Evolutionary conservation across 768 basidiomycete genomes (phyloP).

Genomic region (Multifurca ochricompacta): DNA sequence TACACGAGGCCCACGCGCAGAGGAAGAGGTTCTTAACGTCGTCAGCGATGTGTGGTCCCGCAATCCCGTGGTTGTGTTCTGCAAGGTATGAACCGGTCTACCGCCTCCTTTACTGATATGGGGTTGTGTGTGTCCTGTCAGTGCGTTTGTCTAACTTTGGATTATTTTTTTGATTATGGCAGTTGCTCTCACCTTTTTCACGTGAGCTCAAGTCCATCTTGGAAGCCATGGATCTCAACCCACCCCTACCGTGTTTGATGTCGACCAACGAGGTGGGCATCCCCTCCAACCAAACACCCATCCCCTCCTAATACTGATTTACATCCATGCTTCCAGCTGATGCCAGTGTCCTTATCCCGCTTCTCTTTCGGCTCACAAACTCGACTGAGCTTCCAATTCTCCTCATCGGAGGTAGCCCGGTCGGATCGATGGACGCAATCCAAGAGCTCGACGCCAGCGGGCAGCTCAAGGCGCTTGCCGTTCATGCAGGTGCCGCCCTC

Average conservation of each 20-base stretch:
- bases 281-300: neutral
- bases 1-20: constrained; percentile 53
- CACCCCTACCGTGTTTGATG: constrained; percentile 62
- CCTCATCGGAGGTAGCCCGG: constrained; percentile 54
- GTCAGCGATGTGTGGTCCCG: constrained; percentile 61
- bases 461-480: constrained; percentile 42
- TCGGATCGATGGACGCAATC: constrained; percentile 48
- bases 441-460: constrained; percentile 42
- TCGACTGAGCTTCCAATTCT: constrained; percentile 53
- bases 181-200: constrained; percentile 58
- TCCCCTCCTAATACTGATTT: neutral
- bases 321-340: constrained; percentile 37
- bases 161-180: neutral
- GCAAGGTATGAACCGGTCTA: constrained; percentile 41
- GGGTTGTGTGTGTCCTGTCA: constrained; percentile 6
- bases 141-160: neutral
- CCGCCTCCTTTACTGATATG: neutral
- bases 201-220: constrained; percentile 62
- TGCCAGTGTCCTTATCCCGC: constrained; percentile 49
- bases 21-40: constrained; percentile 51
- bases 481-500: constrained; percentile 50
- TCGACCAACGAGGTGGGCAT: constrained; percentile 50
- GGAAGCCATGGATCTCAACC: constrained; percentile 46
- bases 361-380: constrained; percentile 54
- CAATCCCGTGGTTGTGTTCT: constrained; percentile 69